Evolutionary conservation across 305 asterid species (phyloP), one percentile per base, ranked within the genome.

Genomic region (Fraxinus floribunda): DNA sequence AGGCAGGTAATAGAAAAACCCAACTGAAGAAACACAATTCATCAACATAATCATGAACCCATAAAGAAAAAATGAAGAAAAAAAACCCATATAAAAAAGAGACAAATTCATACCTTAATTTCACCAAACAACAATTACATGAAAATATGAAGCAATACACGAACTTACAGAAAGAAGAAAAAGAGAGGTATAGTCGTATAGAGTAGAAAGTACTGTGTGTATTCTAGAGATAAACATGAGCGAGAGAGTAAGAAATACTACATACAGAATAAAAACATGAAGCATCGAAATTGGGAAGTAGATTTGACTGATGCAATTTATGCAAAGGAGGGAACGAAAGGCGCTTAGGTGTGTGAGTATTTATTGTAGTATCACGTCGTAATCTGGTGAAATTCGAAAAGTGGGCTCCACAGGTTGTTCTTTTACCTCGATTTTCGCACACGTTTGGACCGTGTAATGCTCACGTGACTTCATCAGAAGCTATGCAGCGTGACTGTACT

Each of bases 351-450:
- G 80, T 44, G 86, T 83, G 78, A 24, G 29, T 71, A 15, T 29
- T 26, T 78, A 76, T 11, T 77, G 38, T n/a, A 34, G 76, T 41
- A 6, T 52, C 18, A 8, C 82, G 79, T 84, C 81, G 78, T 60
- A 84, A 84, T 84, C 85, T 84, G 62, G 64, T 60, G 79, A 79
- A 81, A 30, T 70, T 78, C 76, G 76, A 80, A 52, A 46, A 9
- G 81, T 55, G 89, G 91, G 89, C 77, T 39, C 91, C 89, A 85
- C 74, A 49, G 82, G 80, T 78, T 85, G 87, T 78, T 79, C 79
- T 44, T 16, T 20, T 62, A 68, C 86, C 80, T 88, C 86, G 89
- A 81, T 86, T 75, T 81, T 76, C 85, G 89, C 75, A 80, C 62
- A 82, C 70, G 29, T 39, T 74, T 80, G 79, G 73, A 76, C 75